Evolutionary conservation across 2,329 filamentous ascomycete species (phyloP), one percentile per base, ranked within the genome.

Genomic region (Botrytis aclada): DNA sequence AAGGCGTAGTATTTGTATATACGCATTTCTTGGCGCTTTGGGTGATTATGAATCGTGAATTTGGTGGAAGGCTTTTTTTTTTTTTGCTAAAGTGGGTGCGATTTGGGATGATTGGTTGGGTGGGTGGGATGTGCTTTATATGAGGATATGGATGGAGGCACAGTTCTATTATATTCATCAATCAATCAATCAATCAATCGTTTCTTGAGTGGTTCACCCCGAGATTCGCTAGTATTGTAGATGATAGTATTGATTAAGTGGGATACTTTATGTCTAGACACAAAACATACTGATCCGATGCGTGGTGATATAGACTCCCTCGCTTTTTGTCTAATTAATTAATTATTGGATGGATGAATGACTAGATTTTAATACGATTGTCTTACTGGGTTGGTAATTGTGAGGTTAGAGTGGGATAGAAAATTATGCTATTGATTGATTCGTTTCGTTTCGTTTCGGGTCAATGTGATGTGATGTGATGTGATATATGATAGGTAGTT

Each of bases 11-110:
- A 66, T 66, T 54, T 66, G 64, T 66, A 66, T 66, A 66, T 66
- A 39, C 64, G 45, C 64, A 66, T 66, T 66, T 66, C 64, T 66
- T 66, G 64, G 64, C 64, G 64, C 64, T 66, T 54, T 51, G 32
- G 64, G 34, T 54, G 64, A 39, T n/a, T 18, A 32, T 54, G 16
- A 37, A 54, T 51, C 22, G 43, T 54, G 64, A 25, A 51, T 66
- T 66, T 47, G 64, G 45, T n/a, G 16, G 64, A 25, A 37, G 45
- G 34, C 22, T 66, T 9, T 54, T 54, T 25, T 32, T n/a, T 34
- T 47, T 54, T 54, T 39, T 54, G 34, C 14, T 29, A 37, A n/a
- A 3, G 18, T 20, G 45, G 45, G 45, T 29, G 32, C 4, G 4
- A 54, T 20, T 5, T 29, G 32, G 43, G 22, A 51, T 66, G 51